Evolutionary conservation across 2,329 filamentous ascomycete species (phyloP), one percentile per base, ranked within the genome.

Genomic region (Aspergillus fumigatus): DNA sequence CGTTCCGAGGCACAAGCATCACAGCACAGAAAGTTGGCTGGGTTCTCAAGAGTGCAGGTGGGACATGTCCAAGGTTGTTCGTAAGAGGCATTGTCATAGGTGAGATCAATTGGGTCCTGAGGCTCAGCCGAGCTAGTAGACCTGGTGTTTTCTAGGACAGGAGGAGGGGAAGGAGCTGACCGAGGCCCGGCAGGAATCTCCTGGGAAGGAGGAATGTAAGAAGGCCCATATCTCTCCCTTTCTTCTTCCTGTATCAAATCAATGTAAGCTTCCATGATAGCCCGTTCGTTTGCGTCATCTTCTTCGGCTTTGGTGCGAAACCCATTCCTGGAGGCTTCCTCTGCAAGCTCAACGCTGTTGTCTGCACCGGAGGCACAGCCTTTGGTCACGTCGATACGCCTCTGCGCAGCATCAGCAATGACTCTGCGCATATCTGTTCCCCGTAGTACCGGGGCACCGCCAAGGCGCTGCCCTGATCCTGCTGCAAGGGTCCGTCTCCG

Each of bases 231-330:
- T 63, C 80, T 81, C 61, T 86, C 82, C 21, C 70, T 71, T 59
- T 88, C 83, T 59, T 96, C 92, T 69, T 96, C 86, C 68, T 95
- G 88, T 26, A 94, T 88, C 19, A 96, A 79, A 66, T 97, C 92
- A 77, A 90, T 92, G 32, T 95, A 79, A 0, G 92, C 92, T 67
- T 92, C 86, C 53, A 91, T 86, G 59, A 96, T 96, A 4, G 92
- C 92, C 25, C 84, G 81, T 55, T 96, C 90, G 65, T 96, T 95
- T 3, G 91, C 92, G 64, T 92, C 88, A 54, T 96, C 91, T 70
- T 95, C 89, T 62, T 95, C 90, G 0, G 90, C 91, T 66, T 89
- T 84, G 0, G 92, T 97, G 58, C 82, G 84, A 76, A 95, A 93
- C 0, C 91, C 90, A 62, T 88, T 88, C 55, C 79, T 80, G 5